Percentiles rank a stretch among this genome's conserved stretches.
phyloP scores from a whole-genome alignment of 768 basidiomycete species.

The Pholiota conissans region DNA sequence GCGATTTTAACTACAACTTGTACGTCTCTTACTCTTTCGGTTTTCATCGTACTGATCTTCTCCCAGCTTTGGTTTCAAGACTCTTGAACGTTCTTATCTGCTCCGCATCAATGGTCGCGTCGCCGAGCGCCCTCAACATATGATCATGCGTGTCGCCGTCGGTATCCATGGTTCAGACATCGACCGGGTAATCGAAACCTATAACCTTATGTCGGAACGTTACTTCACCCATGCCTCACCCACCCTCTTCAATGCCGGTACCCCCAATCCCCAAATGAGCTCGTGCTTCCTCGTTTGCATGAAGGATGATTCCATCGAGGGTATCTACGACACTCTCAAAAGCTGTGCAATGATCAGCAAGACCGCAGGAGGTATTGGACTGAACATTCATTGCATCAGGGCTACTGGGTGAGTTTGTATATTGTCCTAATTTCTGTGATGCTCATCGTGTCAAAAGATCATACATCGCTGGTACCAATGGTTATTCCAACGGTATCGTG shows the following conservation, averaged over 20 bases:
- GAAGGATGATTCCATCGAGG: constrained; percentile 99
- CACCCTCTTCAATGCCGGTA: constrained; percentile 97
- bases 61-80: constrained; percentile 97
- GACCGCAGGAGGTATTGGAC: constrained; percentile 96
- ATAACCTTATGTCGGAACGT: constrained; percentile 95
- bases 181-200: constrained; percentile 87
- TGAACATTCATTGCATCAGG: constrained; percentile 95
- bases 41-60: neutral
- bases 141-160: constrained; percentile 99
- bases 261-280: constrained; percentile 90
- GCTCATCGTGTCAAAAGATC: constrained; percentile 54
- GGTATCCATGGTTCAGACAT: constrained; percentile 93
- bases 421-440: neutral
- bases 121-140: constrained; percentile 96
- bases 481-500: constrained; percentile 98
- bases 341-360: constrained; percentile 99
- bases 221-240: constrained; percentile 99
- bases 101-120: constrained; percentile 92
- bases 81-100: constrained; percentile 95
- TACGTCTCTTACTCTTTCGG: constrained; percentile 34
- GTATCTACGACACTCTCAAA: constrained; percentile 98
- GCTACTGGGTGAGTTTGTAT: constrained; percentile 74
- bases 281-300: constrained; percentile 98
- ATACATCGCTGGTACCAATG: constrained; percentile 98
- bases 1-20: constrained; percentile 98